Evolutionary conservation across 371 early-diverging fungal species (phyloP).

Genomic region (Parasitella parasitica): DNA sequence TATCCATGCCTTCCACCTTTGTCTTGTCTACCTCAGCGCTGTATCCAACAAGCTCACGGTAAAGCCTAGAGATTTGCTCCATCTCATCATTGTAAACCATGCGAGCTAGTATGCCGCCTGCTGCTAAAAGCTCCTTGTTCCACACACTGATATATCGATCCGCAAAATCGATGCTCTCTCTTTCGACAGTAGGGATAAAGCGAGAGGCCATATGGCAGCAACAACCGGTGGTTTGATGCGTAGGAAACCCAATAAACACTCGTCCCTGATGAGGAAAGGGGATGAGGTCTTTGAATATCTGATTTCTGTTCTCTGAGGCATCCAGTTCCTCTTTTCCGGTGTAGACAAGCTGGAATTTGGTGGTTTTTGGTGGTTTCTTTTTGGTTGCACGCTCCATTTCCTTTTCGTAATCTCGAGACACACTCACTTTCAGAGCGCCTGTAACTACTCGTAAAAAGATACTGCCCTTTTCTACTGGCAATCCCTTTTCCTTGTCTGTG

Average conservation of each 20-base stretch:
- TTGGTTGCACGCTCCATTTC: conserved; percentile 93
- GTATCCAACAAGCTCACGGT: conserved; percentile 52
- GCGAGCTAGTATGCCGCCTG: conserved; percentile 74
- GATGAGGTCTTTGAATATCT: conserved; percentile 71
- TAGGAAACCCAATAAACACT: conserved; percentile 90
- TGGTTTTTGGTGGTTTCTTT: conserved; percentile 80
- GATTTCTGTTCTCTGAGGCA: conserved; percentile 55
- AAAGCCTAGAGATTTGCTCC: conserved; percentile 55
- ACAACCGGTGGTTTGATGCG: conserved; percentile 91
- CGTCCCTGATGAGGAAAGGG: conserved; percentile 80
- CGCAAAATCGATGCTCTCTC: conserved; percentile 91
- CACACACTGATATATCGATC: conserved; percentile 79
- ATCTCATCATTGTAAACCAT: conserved; percentile 82
- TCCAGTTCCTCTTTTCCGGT: conserved; percentile 77
- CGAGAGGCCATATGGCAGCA: conserved; percentile 81
- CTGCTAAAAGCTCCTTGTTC: conserved; percentile 81
- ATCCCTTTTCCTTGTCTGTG: conserved; percentile 13
- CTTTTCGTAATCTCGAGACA: conserved; percentile 53
- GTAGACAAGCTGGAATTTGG: conserved; percentile 73
- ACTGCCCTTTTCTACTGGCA: conserved; percentile 51
- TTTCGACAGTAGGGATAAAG: conserved; percentile 89
- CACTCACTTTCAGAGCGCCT: conserved; percentile 59
- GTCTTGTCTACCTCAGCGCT: conserved; percentile 34
- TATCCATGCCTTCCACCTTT: conserved; percentile 13
- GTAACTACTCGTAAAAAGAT: conserved; percentile 77